Base-by-base conservation (phyloP, 2,329 filamentous ascomycete genomes). In the Claviceps purpurea region DNA sequence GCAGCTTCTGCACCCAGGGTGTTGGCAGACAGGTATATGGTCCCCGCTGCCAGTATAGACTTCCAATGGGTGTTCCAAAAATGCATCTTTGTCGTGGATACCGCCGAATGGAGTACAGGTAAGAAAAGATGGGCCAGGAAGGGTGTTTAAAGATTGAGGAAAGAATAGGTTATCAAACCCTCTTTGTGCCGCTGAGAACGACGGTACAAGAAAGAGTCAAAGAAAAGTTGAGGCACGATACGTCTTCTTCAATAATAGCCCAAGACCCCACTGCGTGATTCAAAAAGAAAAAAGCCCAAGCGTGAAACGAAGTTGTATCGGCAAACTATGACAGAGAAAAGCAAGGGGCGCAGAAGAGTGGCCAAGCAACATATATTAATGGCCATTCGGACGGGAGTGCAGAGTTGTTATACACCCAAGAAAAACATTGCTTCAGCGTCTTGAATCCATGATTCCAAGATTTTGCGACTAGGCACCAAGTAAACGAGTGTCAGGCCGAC, bases 1-100 rank as follows among this genome's bases (percentile, higher is more conserved):
- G 57, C 56, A 39, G 59, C 57, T 41, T 53, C 24, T 7, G 39
- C 49, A 13, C 22, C 6, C 6, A 16, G 24, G 24, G 41, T 45
- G 34, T 41, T 39, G 6, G 24, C 11, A 13, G 44, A 38, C 40
- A 51, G 22, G 18, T 13, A 50, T 24, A 48, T 20, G 18, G 26
- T 11, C 2, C 42, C 55, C 24, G 58, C 54, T 40, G 54, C 56
- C 50, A 53, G 34, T 16, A 51, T 13, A 4, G 40, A 49, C 26
- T 34, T 47, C 47, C 48, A 48, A 7, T 20, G 11, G 14, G 8
- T 18, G 18, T 37, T 39, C 14, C 14, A n/a, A 18, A 16, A 20
- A 41, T 24, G 24, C 53, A 54, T 53, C 18, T 14, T 50, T 40
- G 14, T 48, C 16, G 22, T 18, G 18, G 39, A 34, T 18, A 18